A percentile compares a stretch with the other conserved stretches of the same genome.
Evolutionary conservation across 352 stramenopile species (phyloP).

Genomic region (Phytophthora multivora): DNA sequence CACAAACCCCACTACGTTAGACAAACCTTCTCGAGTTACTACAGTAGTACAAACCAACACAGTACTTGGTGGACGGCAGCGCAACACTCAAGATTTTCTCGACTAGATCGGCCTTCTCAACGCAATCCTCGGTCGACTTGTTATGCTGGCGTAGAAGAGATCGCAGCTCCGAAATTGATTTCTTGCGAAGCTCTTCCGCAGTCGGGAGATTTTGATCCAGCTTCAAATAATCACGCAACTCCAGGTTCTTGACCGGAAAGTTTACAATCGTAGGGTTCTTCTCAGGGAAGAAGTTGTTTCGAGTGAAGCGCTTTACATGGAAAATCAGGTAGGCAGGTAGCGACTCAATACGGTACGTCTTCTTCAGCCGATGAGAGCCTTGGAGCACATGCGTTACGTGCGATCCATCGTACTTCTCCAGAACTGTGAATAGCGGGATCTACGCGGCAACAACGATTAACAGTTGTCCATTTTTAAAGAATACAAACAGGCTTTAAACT

Average conservation of each 20-base stretch:
- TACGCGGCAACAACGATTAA: slow-evolving; percentile 38
- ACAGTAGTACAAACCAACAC: neutral
- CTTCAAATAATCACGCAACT: slow-evolving; percentile 92
- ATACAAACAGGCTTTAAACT: no score
- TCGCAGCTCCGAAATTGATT: slow-evolving; percentile 70
- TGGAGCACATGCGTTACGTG: slow-evolving; percentile 82
- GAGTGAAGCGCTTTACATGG: slow-evolving; percentile 97
- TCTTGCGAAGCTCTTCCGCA: slow-evolving; percentile 57
- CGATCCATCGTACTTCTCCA: slow-evolving; percentile 97
- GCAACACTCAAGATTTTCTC: slow-evolving; percentile 60
- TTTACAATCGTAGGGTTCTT: slow-evolving; percentile 99
- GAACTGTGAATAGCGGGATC: slow-evolving; percentile 95
- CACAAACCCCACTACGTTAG: slow-evolving; percentile 9
- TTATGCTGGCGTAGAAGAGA: slow-evolving; percentile 58
- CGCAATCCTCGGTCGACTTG: slow-evolving; percentile 64
- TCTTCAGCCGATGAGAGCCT: slow-evolving; percentile 83
- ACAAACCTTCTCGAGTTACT: neutral
- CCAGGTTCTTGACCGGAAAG: slow-evolving; percentile 99
- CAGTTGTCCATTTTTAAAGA: no score
- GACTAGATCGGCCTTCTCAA: slow-evolving; percentile 82
- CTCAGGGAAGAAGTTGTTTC: slow-evolving; percentile 98
- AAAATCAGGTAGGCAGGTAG: slow-evolving; percentile 97
- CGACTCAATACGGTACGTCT: slow-evolving; percentile 92
- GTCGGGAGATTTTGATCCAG: slow-evolving; percentile 52
- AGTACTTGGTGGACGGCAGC: slow-evolving; percentile 69